Base-by-base conservation (phyloP, 495 filamentous ascomycete genomes). In the Xeromyces bisporus region DNA sequence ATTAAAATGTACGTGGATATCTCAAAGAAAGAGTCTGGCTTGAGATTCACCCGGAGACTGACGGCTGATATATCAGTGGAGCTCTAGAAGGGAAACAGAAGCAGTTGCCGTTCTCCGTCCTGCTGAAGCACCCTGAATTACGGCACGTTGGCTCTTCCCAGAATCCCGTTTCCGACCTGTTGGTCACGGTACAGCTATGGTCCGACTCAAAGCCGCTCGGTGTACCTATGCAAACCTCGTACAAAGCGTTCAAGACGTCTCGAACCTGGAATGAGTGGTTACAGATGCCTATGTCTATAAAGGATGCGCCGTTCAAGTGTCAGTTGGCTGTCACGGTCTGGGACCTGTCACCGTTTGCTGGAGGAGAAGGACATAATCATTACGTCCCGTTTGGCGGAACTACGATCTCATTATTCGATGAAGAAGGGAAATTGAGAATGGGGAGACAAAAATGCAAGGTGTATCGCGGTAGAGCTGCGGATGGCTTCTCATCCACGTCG, bases 211-310 rank as follows among this genome's bases (percentile, higher is more conserved):
- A 99, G 46, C 84, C 89, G 9, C 53, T 96, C 36, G 87, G 86
- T 1, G 80, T 94, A 0, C 80, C 84, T 0, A 62, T 92, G 7
- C 86, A 94, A 50, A 99, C 91, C 7, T 65, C 81, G 9, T 96
- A 93, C 59, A 92, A 80, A 49, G 51, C 78, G 2, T 93, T 96
- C 43, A 85, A 83, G 43, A 66, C 62, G 15, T 66, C 71, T 31
- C 71, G 91, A 43, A 67, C 58, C 44, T 99, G 89, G 89, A 86
- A 87, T 47, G 89, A 99, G 58, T 99, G 91, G 91, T 68, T 99
- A 16, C 71, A 73, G 7, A 54, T 99, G 28, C 87, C 91, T 8
- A 71, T 93, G 43, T 67, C 66, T 2, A 84, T 93, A 40, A 74
- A 80, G 27, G 74, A 75, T 29, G 66, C 87, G 2, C 84, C 86